Evolutionary conservation across 371 early-diverging fungal species (phyloP).

Genomic region (Mucor circinelloides): DNA sequence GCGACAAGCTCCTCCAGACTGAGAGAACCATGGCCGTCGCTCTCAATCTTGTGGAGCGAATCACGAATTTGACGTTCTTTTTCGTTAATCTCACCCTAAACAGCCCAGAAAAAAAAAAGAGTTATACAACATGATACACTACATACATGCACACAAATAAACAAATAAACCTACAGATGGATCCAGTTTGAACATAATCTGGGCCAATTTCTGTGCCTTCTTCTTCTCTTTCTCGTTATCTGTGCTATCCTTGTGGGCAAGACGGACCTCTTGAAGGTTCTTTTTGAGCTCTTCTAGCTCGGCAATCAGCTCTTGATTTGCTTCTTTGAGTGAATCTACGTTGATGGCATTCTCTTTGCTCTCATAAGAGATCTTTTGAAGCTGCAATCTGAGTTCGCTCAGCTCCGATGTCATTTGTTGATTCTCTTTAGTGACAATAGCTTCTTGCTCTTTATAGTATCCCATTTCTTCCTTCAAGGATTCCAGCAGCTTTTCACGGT

Average conservation of each 20-base stretch:
- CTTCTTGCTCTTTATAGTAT: conserved; percentile 63
- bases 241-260: conserved; percentile 51
- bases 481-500: conserved; percentile 59
- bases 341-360: conserved; percentile 84
- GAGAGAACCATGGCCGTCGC: conserved; percentile 43
- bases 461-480: conserved; percentile 69
- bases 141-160: not conserved
- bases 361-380: conserved; percentile 86
- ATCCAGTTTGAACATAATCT: conserved; percentile 87
- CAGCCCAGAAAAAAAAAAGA: not conserved
- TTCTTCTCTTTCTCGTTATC: conserved; percentile 76
- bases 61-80: conserved; percentile 83
- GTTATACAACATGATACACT: not conserved
- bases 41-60: conserved; percentile 68
- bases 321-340: conserved; percentile 85
- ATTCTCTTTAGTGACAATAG: conserved; percentile 62
- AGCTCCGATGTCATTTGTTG: conserved; percentile 69
- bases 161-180: conserved; percentile 61
- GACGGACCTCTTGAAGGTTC: conserved; percentile 45
- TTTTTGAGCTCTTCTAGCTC: conserved; percentile 79
- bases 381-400: conserved; percentile 74
- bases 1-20: conserved; percentile 73
- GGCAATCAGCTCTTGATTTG: conserved; percentile 70
- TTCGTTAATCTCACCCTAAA: conserved; percentile 65
- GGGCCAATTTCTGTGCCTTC: conserved; percentile 82